These are phyloP conservation scores for Dictyostelium purpureum DNA, from an alignment of 78 protist genomes.

Conservation along the genomic window DNA sequence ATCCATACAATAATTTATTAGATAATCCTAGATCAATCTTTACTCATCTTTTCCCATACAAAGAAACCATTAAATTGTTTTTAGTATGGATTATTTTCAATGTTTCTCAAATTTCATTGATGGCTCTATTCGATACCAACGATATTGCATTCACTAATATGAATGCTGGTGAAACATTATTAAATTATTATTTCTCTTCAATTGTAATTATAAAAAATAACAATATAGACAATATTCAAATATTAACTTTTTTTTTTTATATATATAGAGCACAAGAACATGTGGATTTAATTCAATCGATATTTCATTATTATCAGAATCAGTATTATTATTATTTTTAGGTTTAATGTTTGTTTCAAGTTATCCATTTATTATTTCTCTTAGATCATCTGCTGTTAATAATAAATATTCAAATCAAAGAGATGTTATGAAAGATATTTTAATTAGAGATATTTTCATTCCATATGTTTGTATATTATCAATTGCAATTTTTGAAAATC, in stretches of 20 bases:
- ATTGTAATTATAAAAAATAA: neutral
- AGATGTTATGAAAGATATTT: slow-evolving; percentile 60
- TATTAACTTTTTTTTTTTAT: neutral
- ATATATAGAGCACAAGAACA: slow-evolving; percentile 64
- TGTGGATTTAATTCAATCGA: slow-evolving; percentile 78
- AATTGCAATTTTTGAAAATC: slow-evolving; percentile 40
- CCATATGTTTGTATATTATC: slow-evolving; percentile 29
- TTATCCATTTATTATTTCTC: slow-evolving; percentile 68
- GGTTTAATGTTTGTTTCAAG: slow-evolving; percentile 75
- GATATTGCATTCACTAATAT: slow-evolving; percentile 54
- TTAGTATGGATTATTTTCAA: slow-evolving; percentile 27
- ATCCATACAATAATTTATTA: slow-evolving; percentile 35
- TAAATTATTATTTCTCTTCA: slow-evolving; percentile 64
- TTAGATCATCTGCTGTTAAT: slow-evolving; percentile 50
- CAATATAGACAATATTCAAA: neutral
- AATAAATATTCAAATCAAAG: slow-evolving; percentile 37
- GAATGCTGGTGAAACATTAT: neutral
- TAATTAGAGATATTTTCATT: slow-evolving; percentile 55
- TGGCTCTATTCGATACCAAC: slow-evolving; percentile 51
- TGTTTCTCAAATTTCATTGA: slow-evolving; percentile 36
- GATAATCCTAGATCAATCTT: slow-evolving; percentile 51
- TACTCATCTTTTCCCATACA: slow-evolving; percentile 61
- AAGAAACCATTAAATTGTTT: slow-evolving; percentile 16
- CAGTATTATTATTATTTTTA: slow-evolving; percentile 40
- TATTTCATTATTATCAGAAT: slow-evolving; percentile 16